Evolutionary conservation across 2,329 filamentous ascomycete genomes (phyloP).

Genomic region (Xylariaceae sp.): DNA sequence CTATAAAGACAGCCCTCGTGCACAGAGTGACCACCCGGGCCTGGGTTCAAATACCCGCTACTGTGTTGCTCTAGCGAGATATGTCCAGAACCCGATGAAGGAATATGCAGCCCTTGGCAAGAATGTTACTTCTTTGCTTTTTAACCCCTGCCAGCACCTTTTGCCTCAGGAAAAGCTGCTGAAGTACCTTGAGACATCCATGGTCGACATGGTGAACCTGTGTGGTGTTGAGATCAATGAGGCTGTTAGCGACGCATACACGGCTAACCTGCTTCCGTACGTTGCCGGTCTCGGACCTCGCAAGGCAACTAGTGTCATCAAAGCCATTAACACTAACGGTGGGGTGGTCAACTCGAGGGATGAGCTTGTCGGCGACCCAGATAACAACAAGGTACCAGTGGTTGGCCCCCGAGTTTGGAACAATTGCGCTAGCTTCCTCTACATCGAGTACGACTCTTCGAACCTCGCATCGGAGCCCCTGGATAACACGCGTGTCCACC

Average conservation of each 20-base stretch:
- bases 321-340: slow-evolving; percentile 89
- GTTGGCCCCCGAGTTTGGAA: slow-evolving; percentile 92
- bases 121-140: slow-evolving; percentile 83
- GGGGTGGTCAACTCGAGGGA: slow-evolving; percentile 82
- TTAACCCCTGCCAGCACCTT: slow-evolving; percentile 87
- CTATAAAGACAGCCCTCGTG: slow-evolving; percentile 88
- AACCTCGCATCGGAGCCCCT: slow-evolving; percentile 85
- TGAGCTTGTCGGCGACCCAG: slow-evolving; percentile 86
- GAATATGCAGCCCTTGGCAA: slow-evolving; percentile 93
- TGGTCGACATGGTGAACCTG: slow-evolving; percentile 98
- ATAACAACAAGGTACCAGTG: slow-evolving; percentile 74
- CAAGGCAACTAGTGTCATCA: slow-evolving; percentile 83
- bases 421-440: slow-evolving; percentile 95
- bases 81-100: slow-evolving; percentile 93
- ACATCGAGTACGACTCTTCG: slow-evolving; percentile 82
- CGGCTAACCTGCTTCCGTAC: slow-evolving; percentile 86
- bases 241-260: slow-evolving; percentile 77
- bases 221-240: slow-evolving; percentile 96
- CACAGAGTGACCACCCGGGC: slow-evolving; percentile 77
- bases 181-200: slow-evolving; percentile 87
- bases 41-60: slow-evolving; percentile 81
- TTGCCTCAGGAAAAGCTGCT: slow-evolving; percentile 85
- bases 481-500: slow-evolving; percentile 95
- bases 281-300: slow-evolving; percentile 89
- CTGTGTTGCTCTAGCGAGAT: slow-evolving; percentile 85